phyloP scores from a whole-genome alignment of 495 filamentous ascomycete genomes.

The Endocarpon pusillum region DNA sequence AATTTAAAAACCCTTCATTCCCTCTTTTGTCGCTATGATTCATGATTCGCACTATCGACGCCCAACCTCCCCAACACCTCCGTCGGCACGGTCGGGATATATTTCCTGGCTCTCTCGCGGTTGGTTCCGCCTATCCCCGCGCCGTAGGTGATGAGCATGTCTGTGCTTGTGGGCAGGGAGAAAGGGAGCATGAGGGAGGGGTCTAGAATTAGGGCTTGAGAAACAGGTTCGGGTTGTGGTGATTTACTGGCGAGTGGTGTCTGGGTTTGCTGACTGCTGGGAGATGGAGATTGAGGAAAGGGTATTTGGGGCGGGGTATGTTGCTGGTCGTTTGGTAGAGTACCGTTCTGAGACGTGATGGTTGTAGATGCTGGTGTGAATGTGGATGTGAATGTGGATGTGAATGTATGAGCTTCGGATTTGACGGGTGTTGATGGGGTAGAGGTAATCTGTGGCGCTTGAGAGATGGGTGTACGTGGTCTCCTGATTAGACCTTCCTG shows the following conservation, averaged over 20 bases:
- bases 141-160: constrained; percentile 91
- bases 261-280: constrained; percentile 23
- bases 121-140: constrained; percentile 90
- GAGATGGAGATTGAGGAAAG: constrained; percentile 9
- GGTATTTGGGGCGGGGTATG: constrained; percentile 14
- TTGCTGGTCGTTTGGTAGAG: constrained; percentile 4
- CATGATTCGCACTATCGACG: constrained; percentile 22
- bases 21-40: constrained; percentile 1
- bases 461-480: neutral
- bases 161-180: constrained; percentile 80
- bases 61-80: constrained; percentile 88
- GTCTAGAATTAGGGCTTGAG: constrained; percentile 66
- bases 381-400: too few relatives aligned
- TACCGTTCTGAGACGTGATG: constrained; percentile 9
- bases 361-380: neutral
- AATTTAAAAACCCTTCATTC: too few relatives aligned
- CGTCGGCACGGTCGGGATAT: constrained; percentile 87
- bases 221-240: constrained; percentile 20
- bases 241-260: constrained; percentile 20
- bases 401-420: too few relatives aligned
- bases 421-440: neutral
- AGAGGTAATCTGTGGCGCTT: too few relatives aligned
- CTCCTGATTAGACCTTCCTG: constrained; percentile 4
- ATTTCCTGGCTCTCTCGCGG: constrained; percentile 79
- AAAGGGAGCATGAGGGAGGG: constrained; percentile 90